Conservation (phyloP, 495 filamentous ascomycete genomes). For the Hyphodiscus hymeniophilus region DNA sequence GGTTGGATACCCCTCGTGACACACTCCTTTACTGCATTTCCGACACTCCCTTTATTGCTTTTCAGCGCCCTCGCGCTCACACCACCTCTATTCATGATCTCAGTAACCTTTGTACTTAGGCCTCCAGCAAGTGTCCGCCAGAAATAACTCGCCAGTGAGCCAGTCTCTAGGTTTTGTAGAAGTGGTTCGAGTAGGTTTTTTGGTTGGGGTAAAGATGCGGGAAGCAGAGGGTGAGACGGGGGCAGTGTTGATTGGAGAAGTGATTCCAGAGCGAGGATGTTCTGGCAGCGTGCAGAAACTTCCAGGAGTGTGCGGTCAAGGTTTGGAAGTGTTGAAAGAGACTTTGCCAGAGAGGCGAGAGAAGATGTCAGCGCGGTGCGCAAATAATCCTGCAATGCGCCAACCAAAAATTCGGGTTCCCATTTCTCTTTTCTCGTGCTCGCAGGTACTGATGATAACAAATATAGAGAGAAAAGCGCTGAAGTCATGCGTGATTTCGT, state of each 20-base stretch:
- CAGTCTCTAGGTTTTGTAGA: constrained; percentile 73
- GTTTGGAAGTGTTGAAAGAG: constrained; percentile 69
- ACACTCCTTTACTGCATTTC: constrained; percentile 71
- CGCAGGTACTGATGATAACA: constrained; percentile 58
- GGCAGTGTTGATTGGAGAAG: constrained; percentile 61
- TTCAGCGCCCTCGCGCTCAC: constrained; percentile 73
- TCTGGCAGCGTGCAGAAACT: constrained; percentile 77
- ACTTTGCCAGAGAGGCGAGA: constrained; percentile 59
- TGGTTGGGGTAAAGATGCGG: constrained; percentile 22
- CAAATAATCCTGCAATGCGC: constrained; percentile 73
- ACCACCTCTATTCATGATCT: constrained; percentile 74
- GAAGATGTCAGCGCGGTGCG: constrained; percentile 65
- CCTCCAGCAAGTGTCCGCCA: constrained; percentile 80
- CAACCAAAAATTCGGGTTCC: constrained; percentile 63
- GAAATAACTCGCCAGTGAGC: constrained; percentile 81
- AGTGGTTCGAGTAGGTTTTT: constrained; percentile 65
- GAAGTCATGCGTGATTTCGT: constrained; percentile 63
- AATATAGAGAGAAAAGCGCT: constrained; percentile 68
- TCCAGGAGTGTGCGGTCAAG: constrained; percentile 78
- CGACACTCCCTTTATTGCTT: constrained; percentile 64
- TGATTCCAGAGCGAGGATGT: constrained; percentile 76
- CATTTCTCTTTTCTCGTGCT: constrained; percentile 38
- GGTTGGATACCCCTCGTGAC: constrained; percentile 67
- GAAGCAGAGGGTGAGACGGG: constrained; percentile 55
- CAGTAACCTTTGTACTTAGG: constrained; percentile 68